These are phyloP conservation scores for Talaromyces ruber DNA, from an alignment of 495 filamentous ascomycete genomes.

Conservation along the genomic window DNA sequence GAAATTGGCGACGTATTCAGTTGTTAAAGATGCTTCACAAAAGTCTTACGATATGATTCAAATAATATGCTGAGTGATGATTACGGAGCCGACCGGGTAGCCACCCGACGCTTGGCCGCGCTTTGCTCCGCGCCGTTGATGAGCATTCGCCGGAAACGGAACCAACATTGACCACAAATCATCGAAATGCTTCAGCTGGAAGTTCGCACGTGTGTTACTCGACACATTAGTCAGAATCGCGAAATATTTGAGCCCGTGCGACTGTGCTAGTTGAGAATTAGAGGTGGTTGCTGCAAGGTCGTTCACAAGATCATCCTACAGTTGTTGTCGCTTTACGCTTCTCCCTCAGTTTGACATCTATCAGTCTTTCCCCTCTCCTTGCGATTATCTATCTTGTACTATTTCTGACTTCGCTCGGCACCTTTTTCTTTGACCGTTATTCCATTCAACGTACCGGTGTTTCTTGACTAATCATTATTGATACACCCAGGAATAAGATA, in stretches of 20 bases:
- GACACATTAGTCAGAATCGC: not conserved
- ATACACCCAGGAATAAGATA: constrained; percentile 3
- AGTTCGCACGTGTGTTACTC: not conserved
- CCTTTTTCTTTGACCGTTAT: not conserved
- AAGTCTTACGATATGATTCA: not conserved
- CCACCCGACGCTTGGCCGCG: not conserved
- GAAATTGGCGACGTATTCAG: not conserved
- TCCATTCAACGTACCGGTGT: not conserved
- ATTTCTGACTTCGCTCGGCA: not conserved
- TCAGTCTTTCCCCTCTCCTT: not conserved
- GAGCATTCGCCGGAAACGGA: not conserved
- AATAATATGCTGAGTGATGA: not conserved
- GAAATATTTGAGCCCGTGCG: not conserved
- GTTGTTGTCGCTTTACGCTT: not conserved
- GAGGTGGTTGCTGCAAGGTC: not conserved
- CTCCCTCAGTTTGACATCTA: not conserved
- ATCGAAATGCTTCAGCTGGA: not conserved
- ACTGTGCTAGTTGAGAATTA: not conserved
- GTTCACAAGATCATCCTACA: not conserved
- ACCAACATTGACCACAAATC: not conserved
- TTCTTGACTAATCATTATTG: not conserved
- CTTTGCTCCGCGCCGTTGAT: not conserved
- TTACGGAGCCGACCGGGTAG: not conserved
- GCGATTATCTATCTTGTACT: not conserved
- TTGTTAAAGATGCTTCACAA: not conserved